Evolutionary conservation across 2,329 filamentous ascomycete species (phyloP), one percentile per base, ranked within the genome.

Genomic region (Pseudocercospora pini-densiflorae): DNA sequence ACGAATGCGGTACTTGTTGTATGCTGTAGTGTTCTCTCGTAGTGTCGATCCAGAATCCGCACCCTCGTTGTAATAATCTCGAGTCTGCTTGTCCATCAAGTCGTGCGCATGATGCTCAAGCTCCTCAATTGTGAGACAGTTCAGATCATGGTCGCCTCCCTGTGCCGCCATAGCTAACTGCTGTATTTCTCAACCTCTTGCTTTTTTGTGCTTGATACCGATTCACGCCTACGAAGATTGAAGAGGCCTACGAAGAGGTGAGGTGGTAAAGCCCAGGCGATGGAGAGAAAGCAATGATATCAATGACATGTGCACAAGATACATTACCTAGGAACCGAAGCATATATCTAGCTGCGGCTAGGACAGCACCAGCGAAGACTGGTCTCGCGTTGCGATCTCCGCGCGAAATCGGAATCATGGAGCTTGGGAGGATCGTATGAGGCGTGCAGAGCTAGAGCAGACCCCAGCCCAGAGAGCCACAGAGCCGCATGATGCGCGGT

Each of bases 11-110:
- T 83, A 79, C 27, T 81, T 79, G 64, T 82, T 77, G 73, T 82
- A 88, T 3, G 85, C 85, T 0, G 79, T 79, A 63, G 82, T 79
- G 65, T 88, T 88, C 67, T 87, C 86, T 23, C 67, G 68, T 5
- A 79, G 67, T 3, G 77, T 79, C n/a, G 74, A 76, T 36, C 77
- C 77, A 14, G 73, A 75, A 67, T 79, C 77, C 33, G 77, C 75
- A 54, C 77, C 77, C 67, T 79, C 77, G 62, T 79, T 79, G 74
- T 79, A 79, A 68, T 79, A 79, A 70, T 79, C 77, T 16, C 77
- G 71, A 7, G 77, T 79, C 65, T 78, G 77, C 72, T 79, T 79
- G 72, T 79, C 77, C 77, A 79, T 79, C 40, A 71, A 64, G 47
- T 72, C 66, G 61, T 76, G 73, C n/a, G 80, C 79, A 67, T 78